Evolutionary conservation across 805 yeast species (phyloP).

Genomic region (Yarrowia sp.): DNA sequence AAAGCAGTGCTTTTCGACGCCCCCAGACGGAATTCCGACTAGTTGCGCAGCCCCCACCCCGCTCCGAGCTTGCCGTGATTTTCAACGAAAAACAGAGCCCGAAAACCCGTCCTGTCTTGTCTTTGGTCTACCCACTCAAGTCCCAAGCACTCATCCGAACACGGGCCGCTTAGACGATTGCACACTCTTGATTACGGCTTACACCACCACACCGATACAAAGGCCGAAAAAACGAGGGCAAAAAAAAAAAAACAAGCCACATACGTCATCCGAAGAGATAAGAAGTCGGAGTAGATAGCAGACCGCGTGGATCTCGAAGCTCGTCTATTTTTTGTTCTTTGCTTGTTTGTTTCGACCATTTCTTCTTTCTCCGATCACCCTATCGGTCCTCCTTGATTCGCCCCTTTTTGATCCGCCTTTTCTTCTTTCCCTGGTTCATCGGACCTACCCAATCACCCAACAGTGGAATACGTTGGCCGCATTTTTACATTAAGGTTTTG

Average conservation of each 20-base stretch:
- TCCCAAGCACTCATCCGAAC: background rate
- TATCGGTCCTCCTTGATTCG: too few relatives aligned
- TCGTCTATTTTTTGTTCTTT: too few relatives aligned
- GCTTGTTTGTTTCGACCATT: too few relatives aligned
- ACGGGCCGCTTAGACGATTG: slow-evolving; percentile 18
- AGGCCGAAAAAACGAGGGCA: slow-evolving; percentile 17
- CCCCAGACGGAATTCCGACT: background rate
- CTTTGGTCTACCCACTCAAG: too few relatives aligned
- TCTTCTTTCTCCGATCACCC: too few relatives aligned
- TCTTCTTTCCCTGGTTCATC: background rate
- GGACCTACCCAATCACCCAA: slow-evolving; percentile 31
- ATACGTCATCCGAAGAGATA: background rate
- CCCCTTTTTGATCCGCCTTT: background rate
- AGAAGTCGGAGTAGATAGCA: too few relatives aligned
- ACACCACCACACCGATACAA: background rate
- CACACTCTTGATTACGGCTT: background rate
- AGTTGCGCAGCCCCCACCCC: background rate
- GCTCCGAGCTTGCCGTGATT: background rate
- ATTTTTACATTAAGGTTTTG: slow-evolving; percentile 32
- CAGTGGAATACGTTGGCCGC: slow-evolving; percentile 30
- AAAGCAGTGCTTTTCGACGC: background rate
- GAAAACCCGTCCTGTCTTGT: too few relatives aligned
- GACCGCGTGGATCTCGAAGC: too few relatives aligned
- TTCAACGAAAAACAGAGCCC: too few relatives aligned
- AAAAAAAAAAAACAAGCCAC: slow-evolving; percentile 12